Evolutionary conservation across 2,329 filamentous ascomycete species (phyloP).

Genomic region (Epichloe baconii): DNA sequence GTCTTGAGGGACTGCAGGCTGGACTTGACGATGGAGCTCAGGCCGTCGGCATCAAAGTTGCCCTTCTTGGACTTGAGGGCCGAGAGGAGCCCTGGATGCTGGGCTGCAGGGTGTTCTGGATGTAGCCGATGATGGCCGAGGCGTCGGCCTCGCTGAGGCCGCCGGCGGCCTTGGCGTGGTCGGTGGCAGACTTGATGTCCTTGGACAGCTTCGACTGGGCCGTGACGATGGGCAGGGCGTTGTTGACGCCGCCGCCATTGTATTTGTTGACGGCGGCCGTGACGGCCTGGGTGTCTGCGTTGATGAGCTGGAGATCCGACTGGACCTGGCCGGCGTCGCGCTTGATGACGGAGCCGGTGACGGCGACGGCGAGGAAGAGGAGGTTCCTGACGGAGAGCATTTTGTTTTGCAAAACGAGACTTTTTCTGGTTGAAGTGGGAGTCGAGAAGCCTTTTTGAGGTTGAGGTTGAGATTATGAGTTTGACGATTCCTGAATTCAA

Average conservation of each 20-base stretch:
- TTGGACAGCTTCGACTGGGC: neutral
- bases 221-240: neutral
- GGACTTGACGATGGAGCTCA: neutral
- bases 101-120: neutral
- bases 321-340: neutral
- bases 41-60: neutral
- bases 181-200: neutral
- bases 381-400: conserved; percentile 6
- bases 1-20: neutral
- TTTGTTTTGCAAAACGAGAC: neutral
- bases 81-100: neutral
- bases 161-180: neutral
- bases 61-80: neutral
- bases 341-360: conserved; percentile 3
- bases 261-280: neutral
- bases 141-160: neutral
- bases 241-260: neutral
- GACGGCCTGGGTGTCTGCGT: neutral
- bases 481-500: too few relatives aligned
- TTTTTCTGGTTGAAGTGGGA: too few relatives aligned
- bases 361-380: conserved; percentile 3
- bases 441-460: too few relatives aligned
- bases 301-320: neutral
- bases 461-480: too few relatives aligned
- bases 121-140: neutral